Evolutionary conservation across 805 yeast species (phyloP), one percentile per base, ranked within the genome.

Genomic region (Deakozyma indianensis): DNA sequence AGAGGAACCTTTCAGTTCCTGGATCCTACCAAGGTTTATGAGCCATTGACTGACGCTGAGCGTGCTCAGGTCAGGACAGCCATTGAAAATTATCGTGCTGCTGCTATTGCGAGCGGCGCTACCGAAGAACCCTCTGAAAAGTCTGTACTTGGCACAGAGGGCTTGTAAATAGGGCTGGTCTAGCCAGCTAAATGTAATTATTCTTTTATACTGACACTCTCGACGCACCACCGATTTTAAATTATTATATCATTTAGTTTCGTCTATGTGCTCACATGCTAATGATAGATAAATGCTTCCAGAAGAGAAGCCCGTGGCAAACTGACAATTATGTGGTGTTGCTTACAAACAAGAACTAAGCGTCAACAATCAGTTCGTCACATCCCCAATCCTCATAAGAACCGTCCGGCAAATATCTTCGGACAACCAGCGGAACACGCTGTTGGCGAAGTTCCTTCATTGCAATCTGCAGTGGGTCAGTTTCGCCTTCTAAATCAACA

Each of bases 321-420:
- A n/a, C n/a, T n/a, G n/a, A n/a, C n/a, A n/a, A n/a, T n/a, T n/a
- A n/a, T n/a, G n/a, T n/a, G n/a, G n/a, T n/a, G n/a, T n/a, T n/a
- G n/a, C n/a, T n/a, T n/a, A n/a, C n/a, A n/a, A n/a, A n/a, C n/a
- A n/a, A n/a, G n/a, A n/a, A 25, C 28, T 66, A 77, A 57, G 71
- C 77, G 63, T 92, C 97, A 47, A 88, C 84, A 60, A 92, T 88
- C 59, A 92, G 74, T 67, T 92, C 98, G 64, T 92, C 97, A 58
- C 95, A 92, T 45, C 96, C 95, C 98, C 98, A 92, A 62, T 92
- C 98, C 67, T 92, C 98, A 58, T 78, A 90, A 45, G 94, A 77
- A 3, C 97, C 95, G 61, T 94, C 98, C 2, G 99, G 98, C 55
- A 92, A 73, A 61, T 86, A 94, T 65, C 99, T 75, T 74, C 99